Evolutionary conservation across 257 asterid genomes (phyloP).

Genomic region (Gynochthodes officinalis): DNA sequence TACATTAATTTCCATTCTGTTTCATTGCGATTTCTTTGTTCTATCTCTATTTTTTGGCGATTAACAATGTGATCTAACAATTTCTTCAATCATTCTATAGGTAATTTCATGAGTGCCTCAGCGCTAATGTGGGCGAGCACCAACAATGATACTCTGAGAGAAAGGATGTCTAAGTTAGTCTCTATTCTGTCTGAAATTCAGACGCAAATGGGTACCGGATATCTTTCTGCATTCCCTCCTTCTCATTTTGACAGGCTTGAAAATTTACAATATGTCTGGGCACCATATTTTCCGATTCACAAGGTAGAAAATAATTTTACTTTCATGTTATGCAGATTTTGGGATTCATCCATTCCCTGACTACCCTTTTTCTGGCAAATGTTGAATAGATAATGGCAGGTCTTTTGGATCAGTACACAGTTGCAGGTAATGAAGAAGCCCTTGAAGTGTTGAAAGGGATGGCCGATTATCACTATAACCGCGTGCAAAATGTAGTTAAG

Average conservation of each 20-base stretch:
- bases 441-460: conserved; percentile 52
- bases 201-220: conserved; percentile 63
- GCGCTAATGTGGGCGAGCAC: conserved; percentile 95
- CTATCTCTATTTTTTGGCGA: no score
- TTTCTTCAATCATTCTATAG: conserved; percentile 32
- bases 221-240: conserved; percentile 85
- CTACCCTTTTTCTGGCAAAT: conserved; percentile 1
- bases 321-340: not conserved
- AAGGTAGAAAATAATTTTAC: conserved; percentile 41
- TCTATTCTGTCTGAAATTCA: conserved; percentile 62
- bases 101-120: conserved; percentile 85
- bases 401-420: conserved; percentile 72
- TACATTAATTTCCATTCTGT: conserved; percentile 1
- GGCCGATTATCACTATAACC: conserved; percentile 78
- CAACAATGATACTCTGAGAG: conserved; percentile 51
- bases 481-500: conserved; percentile 68
- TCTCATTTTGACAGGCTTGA: conserved; percentile 70
- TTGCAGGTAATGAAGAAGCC: conserved; percentile 61
- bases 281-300: conserved; percentile 94
- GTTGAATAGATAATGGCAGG: conserved; percentile 72
- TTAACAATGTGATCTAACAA: not conserved
- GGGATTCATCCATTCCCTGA: not conserved
- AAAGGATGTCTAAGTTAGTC: conserved; percentile 54
- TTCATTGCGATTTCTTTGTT: no score
- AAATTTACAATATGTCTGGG: conserved; percentile 72